Percentiles rank a stretch among this genome's conserved stretches.
These are phyloP conservation scores for Arthrinium puccinioides DNA, from an alignment of 2,329 filamentous ascomycete species.

Conservation along the genomic window DNA sequence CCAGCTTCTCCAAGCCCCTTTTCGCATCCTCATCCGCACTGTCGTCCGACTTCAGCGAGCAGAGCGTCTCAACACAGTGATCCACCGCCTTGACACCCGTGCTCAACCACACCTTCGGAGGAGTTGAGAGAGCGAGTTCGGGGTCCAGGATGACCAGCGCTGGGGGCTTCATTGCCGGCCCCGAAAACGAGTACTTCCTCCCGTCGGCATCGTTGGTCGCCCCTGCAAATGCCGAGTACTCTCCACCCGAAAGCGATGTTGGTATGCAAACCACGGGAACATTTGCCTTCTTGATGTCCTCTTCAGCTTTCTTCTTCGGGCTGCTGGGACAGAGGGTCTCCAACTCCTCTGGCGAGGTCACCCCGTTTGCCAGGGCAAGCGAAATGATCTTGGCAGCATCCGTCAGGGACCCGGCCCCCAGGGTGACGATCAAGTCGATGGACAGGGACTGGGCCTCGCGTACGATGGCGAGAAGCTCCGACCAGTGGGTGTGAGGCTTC, in stretches of 20 bases:
- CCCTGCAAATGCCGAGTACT: conserved; percentile 24
- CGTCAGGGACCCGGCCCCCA: conserved; percentile 48
- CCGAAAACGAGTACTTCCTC: conserved; percentile 20
- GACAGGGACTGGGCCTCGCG: conserved; percentile 27
- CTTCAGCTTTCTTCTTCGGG: conserved; percentile 12
- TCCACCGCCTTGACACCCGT: conserved; percentile 36
- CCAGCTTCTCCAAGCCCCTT: conserved; percentile 11
- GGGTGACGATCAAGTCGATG: conserved; percentile 43
- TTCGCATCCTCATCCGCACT: conserved; percentile 12
- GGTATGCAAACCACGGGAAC: conserved; percentile 27
- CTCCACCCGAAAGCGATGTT: conserved; percentile 27
- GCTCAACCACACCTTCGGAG: conserved; percentile 46
- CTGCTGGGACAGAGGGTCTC: conserved; percentile 22
- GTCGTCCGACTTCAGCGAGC: conserved; percentile 14
- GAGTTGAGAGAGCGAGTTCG: conserved; percentile 40
- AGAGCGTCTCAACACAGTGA: conserved; percentile 24
- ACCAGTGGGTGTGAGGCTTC: conserved; percentile 45
- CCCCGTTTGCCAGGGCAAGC: conserved; percentile 41
- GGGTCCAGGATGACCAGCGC: conserved; percentile 51
- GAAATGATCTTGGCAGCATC: conserved; percentile 47
- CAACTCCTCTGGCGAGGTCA: conserved; percentile 28
- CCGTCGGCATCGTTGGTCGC: conserved; percentile 19
- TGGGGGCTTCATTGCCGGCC: conserved; percentile 30
- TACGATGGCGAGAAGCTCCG: conserved; percentile 40
- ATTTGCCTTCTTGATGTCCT: conserved; percentile 12